Base-by-base conservation (phyloP, 2,329 filamentous ascomycete genomes). In the Alternaria gaisen region DNA sequence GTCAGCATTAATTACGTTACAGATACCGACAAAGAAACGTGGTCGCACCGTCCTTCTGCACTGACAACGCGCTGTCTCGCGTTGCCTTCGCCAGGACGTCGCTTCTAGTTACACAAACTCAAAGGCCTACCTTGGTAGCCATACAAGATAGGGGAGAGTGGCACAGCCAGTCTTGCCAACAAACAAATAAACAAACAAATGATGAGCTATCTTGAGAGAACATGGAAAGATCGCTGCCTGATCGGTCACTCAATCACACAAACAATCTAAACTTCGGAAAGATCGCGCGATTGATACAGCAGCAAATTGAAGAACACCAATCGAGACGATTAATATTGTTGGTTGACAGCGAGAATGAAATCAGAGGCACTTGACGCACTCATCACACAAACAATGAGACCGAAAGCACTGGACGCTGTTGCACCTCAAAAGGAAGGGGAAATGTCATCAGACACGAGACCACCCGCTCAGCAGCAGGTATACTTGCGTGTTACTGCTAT, bases 321-420 rank as follows among this genome's bases (percentile, higher is more conserved):
- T 48, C 12, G 20, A 10, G 8, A 36, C 22, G 46, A 32, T 9
- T n/a, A 3, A 14, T 12, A 20, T 43, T 18, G 16, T 18, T 26
- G 12, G n/a, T 46, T 22, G 2, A 30, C 11, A 18, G 9, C 3
- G 5, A 30, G 4, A n/a, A 72, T 70, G 64, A 69, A 60, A 50
- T 47, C 62, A 3, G 61, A 69, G 61, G 64, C 65, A 40, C 54
- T 66, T 11, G 61, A 69, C 53, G 63, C 67, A 4, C 58, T 71
- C 28, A 55, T 64, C n/a, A 65, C 58, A 9, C 58, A 61, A 41
- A 72, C 62, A 5, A 69, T 62, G 48, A 68, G 64, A 20, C 64
- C 64, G 22, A 58, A 54, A 52, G 65, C 67, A 38, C 44, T 67
- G 3, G 65, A 70, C 10, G 68, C 69, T 54, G 57, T 60, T 7